A percentile compares a stretch with the other conserved stretches of the same genome.
Evolutionary conservation across 2,329 filamentous ascomycete species (phyloP).

Genomic region (Aureobasidium sp.): DNA sequence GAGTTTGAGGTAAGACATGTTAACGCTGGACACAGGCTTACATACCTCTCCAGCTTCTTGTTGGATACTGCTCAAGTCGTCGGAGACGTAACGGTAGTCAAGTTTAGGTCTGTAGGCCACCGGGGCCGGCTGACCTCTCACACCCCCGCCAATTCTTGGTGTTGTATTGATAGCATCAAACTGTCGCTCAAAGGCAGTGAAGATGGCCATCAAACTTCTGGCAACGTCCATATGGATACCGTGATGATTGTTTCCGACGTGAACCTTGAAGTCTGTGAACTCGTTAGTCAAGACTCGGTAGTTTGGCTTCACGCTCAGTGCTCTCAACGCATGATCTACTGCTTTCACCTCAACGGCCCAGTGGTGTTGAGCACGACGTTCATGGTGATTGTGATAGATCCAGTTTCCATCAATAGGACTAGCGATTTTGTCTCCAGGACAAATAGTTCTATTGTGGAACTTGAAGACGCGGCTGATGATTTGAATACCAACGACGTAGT

Average conservation of each 20-base stretch:
- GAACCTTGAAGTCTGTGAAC: slow-evolving; percentile 2
- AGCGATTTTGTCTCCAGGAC: background rate
- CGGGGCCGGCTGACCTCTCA: background rate
- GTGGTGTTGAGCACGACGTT: background rate
- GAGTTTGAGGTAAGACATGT: background rate
- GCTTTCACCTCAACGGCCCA: background rate
- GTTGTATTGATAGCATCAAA: slow-evolving; percentile 11
- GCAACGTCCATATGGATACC: slow-evolving; percentile 1
- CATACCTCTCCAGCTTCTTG: background rate
- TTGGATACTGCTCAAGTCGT: background rate
- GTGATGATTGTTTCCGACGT: background rate
- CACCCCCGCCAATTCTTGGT: background rate
- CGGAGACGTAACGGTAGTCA: background rate
- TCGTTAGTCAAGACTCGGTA: slow-evolving; percentile 14
- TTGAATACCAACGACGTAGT: background rate
- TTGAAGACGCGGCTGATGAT: background rate
- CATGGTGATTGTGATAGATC: slow-evolving; percentile 2
- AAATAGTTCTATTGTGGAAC: background rate
- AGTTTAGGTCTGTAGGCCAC: background rate
- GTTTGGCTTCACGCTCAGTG: background rate
- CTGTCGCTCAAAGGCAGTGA: slow-evolving; percentile 19
- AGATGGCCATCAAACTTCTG: background rate
- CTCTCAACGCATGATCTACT: background rate
- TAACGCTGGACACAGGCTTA: background rate
- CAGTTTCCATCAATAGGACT: background rate